These are phyloP conservation scores for Termitomyces heimii DNA, from an alignment of 768 basidiomycete genomes.

Conservation along the genomic window DNA sequence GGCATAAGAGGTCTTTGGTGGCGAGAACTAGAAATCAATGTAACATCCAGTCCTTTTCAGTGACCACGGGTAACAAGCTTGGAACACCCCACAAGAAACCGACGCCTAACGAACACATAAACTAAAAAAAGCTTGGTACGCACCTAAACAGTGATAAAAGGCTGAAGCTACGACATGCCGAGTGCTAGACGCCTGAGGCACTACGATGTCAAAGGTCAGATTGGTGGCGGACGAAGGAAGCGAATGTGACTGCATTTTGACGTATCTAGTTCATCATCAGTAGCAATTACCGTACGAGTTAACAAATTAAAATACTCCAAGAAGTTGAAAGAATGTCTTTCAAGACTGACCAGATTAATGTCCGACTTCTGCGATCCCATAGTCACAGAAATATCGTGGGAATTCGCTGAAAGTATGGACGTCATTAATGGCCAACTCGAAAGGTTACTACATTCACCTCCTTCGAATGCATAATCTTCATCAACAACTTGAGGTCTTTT, in stretches of 20 bases:
- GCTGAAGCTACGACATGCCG: conserved; percentile 75
- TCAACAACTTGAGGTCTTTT: conserved; percentile 38
- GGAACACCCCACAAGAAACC: neutral
- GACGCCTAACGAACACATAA: neutral
- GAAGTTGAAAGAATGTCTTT: conserved; percentile 76
- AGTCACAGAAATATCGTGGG: conserved; percentile 15
- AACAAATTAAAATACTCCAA: conserved; percentile 49
- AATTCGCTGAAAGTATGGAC: conserved; percentile 5
- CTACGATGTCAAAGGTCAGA: conserved; percentile 61
- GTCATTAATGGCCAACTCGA: neutral
- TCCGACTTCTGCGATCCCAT: conserved; percentile 52
- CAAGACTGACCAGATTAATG: conserved; percentile 50
- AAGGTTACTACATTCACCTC: conserved; percentile 33
- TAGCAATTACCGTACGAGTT: neutral
- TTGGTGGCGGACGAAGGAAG: conserved; percentile 39
- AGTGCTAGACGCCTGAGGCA: conserved; percentile 60
- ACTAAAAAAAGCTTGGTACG: conserved; percentile 11
- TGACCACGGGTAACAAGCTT: neutral
- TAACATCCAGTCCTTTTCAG: conserved; percentile 2
- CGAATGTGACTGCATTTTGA: conserved; percentile 67
- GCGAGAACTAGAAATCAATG: conserved; percentile 49
- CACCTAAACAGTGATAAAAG: conserved; percentile 84
- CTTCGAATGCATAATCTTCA: conserved; percentile 65
- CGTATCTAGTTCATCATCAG: conserved; percentile 44
- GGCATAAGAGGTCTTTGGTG: conserved; percentile 63